Base-by-base conservation (phyloP, 805 yeast genomes). In the Saturnispora hagleri region DNA sequence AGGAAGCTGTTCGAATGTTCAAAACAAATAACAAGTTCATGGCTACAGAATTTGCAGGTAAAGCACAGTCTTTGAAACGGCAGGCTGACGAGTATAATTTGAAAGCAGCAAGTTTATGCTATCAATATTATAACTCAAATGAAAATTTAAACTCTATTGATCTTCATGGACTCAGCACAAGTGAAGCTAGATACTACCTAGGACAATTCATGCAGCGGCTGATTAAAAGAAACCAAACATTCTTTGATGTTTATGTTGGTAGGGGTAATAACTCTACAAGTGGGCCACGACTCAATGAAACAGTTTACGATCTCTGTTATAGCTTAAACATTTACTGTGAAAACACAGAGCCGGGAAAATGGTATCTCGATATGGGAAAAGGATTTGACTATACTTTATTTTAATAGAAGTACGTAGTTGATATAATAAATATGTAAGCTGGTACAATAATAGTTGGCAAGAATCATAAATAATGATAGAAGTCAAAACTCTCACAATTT, bases 401-500 rank as follows among this genome's bases (percentile, higher is more conserved):
- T 18, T 38, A 13, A 38, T 38, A 38, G 13, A 20, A 17, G 9
- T 8, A 31, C 15, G 15, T 38, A 38, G 4, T 18, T 38, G 3
- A 10, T 18, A 8, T 18, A 17, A 18, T 17, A 38, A 17, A 7
- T 18, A 38, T 38, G 42, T 38, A 38, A 38, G 24, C 5, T 18
- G 22, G 6, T 18, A 38, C 22, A 17, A 38, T 13, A 35, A 15
- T 15, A 35, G 5, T 13, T 15, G 12, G 18, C 15, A 18, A 18
- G 6, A 40, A 40, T 40, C 13, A 20, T 40, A 22, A 22, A 22
- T 4, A 22, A 17, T 18, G 15, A 27, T 17, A n/a, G n/a, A 3
- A 45, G 18, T 15, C 17, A n/a, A 20, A 17, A 34, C 9, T 10
- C 31, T 28, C 35, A 50, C 7, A 63, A 69, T 62, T 74, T 75